These are phyloP conservation scores for Lotmaria passim DNA, from an alignment of 208 protist genomes.

Conservation along the genomic window DNA sequence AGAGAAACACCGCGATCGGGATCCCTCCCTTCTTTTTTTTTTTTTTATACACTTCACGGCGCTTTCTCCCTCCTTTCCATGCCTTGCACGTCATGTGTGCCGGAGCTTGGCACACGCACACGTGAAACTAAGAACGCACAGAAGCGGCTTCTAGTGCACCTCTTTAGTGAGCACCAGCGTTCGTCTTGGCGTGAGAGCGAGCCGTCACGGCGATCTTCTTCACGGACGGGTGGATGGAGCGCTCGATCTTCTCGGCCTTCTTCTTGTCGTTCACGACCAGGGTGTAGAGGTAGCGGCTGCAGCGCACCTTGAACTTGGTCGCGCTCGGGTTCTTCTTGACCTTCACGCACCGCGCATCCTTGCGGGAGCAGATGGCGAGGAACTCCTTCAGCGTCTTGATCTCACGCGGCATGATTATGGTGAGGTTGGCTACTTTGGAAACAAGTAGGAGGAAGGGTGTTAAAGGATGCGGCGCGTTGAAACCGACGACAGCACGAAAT, in stretches of 20 bases:
- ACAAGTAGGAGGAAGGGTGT: constrained; percentile 17
- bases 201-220: constrained; percentile 91
- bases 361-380: constrained; percentile 92
- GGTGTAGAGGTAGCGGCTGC: constrained; percentile 93
- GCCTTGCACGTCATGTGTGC: not conserved
- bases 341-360: constrained; percentile 93
- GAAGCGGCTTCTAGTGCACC: not conserved
- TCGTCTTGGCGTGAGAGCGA: constrained; percentile 84
- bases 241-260: constrained; percentile 93
- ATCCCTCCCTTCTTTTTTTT: not conserved
- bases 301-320: constrained; percentile 95
- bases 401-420: constrained; percentile 81
- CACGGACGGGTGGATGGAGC: constrained; percentile 88
- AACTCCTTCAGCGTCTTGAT: constrained; percentile 95
- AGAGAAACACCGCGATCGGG: no score
- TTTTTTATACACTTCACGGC: not conserved
- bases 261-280: constrained; percentile 91
- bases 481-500: constrained; percentile 13
- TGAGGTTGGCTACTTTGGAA: not conserved
- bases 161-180: constrained; percentile 52
- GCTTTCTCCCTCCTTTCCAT: not conserved
- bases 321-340: constrained; percentile 89
- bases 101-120: not conserved
- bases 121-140: not conserved
- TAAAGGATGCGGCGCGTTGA: no score